Base-by-base conservation (phyloP, 495 filamentous ascomycete genomes). In the Neurospora sp. region DNA sequence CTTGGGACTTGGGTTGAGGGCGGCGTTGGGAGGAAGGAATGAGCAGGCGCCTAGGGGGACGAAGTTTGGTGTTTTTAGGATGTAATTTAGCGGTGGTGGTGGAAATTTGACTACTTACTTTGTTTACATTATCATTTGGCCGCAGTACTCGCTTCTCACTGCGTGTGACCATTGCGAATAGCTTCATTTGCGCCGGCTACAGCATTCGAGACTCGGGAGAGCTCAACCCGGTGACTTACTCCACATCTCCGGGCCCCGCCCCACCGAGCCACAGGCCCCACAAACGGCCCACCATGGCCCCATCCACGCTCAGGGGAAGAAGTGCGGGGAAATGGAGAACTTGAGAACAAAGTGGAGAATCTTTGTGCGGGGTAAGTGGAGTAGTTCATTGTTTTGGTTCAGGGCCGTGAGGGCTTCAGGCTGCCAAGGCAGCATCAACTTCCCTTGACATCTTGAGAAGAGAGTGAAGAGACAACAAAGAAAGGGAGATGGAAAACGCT, bases 51-150 rank as follows among this genome's bases (percentile, higher is more conserved):
- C 88, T 39, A 84, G 86, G 74, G 86, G 89, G 77, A 97, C 92
- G 23, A 90, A 84, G 81, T 99, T 96, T 87, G 96, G 96, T 42
- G 92, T 99, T 12, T 99, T 98, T 85, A 91, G 96, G 82, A 99
- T 99, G 96, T 99, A 82, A 72, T 73, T 31, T 35, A 62, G 54
- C 54, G 27, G 48, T 16, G 11, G 23, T 31, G 48, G 48, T 35
- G 54, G 3, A 9, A 9, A 18, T 16, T 35, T 7, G 12, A 35
- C 8, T 35, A 23, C 11, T 62, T 31, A 5, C 12, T 35, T 62
- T 62, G 23, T 7, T 3, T 16, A 31, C 23, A 20, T 23, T 23
- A 23, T 1, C 20, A 12, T 12, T 23, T 12, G 10, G n/a, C 20
- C n/a, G 10, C 12, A 23, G 4, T 2, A 2, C 10, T 6, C 5